A percentile compares a stretch with the other conserved stretches of the same genome.
Evolutionary conservation across 306 rosid genomes (phyloP).

Genomic region (Pueraria montana): DNA sequence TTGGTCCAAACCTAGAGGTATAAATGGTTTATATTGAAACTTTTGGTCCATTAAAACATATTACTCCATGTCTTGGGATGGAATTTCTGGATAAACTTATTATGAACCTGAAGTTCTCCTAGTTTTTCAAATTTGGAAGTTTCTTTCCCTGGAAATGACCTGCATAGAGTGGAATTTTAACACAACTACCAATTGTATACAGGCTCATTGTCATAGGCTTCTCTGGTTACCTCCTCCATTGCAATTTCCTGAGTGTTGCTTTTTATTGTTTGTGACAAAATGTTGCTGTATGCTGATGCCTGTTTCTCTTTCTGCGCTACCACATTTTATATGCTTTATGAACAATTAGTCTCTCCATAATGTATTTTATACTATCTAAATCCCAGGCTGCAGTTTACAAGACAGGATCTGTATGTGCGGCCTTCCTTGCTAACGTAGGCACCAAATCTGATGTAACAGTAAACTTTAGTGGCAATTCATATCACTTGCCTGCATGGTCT

Average conservation of each 20-base stretch:
- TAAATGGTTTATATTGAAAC: slow-evolving; percentile 1
- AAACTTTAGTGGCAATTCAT: slow-evolving; percentile 81
- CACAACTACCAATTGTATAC: neutral
- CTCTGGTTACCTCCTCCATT: slow-evolving; percentile 14
- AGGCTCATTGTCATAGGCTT: neutral
- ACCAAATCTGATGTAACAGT: slow-evolving; percentile 75
- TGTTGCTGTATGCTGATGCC: slow-evolving; percentile 33
- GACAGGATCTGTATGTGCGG: slow-evolving; percentile 81
- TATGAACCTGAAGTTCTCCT: slow-evolving; percentile 28
- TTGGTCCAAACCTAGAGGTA: slow-evolving; percentile 88
- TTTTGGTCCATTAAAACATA: slow-evolving; percentile 17
- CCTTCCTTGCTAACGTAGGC: slow-evolving; percentile 87
- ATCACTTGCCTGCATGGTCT: slow-evolving; percentile 97
- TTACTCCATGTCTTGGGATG: neutral
- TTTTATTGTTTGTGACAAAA: slow-evolving; percentile 12
- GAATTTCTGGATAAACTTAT: neutral
- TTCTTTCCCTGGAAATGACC: slow-evolving; percentile 24
- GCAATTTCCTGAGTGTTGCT: neutral
- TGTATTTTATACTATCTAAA: slow-evolving; percentile 42
- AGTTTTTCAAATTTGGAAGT: slow-evolving; percentile 30
- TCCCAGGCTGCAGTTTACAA: slow-evolving; percentile 84
- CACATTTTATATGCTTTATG: slow-evolving; percentile 23
- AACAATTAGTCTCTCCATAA: slow-evolving; percentile 9
- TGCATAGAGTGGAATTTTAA: neutral
- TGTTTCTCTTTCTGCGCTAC: slow-evolving; percentile 11